phyloP scores from a whole-genome alignment of 1,284 basidiomycete genomes.

The Moesziomyces sp. region DNA sequence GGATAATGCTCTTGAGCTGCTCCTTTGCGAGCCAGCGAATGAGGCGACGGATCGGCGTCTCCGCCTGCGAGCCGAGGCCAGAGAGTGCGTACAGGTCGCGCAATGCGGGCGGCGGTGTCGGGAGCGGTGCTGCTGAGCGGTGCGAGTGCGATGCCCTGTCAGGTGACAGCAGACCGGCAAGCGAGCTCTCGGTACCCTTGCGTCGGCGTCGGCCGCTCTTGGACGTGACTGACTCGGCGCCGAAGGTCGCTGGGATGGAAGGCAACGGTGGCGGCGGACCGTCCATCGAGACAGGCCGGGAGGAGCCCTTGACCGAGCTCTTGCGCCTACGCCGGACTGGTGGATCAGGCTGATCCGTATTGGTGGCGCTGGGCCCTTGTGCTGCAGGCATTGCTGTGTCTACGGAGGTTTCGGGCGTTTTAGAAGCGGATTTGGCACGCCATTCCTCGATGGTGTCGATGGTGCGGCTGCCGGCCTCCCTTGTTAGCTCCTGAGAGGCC shows the following conservation, averaged over 20 bases:
- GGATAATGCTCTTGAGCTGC: slow-evolving; percentile 29
- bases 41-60: slow-evolving; percentile 54
- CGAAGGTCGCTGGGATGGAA: slow-evolving; percentile 12
- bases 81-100: slow-evolving; percentile 31
- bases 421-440: slow-evolving; percentile 26
- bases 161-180: slow-evolving; percentile 18
- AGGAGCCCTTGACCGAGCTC: slow-evolving; percentile 23
- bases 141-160: slow-evolving; percentile 10
- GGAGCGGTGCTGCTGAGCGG: slow-evolving; percentile 2
- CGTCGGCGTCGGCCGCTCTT: slow-evolving; percentile 20
- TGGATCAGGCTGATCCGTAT: slow-evolving; percentile 5
- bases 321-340: slow-evolving; percentile 25
- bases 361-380: not conserved
- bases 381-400: not conserved
- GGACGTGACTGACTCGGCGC: slow-evolving; percentile 27
- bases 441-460: slow-evolving; percentile 51
- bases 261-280: slow-evolving; percentile 24
- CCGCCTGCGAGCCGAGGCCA: slow-evolving; percentile 31
- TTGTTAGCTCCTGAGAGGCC: slow-evolving; percentile 36
- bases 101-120: slow-evolving; percentile 13
- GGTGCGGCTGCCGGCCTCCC: slow-evolving; percentile 30
- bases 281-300: slow-evolving; percentile 30
- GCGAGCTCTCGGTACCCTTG: slow-evolving; percentile 18
- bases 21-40: slow-evolving; percentile 58
- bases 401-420: not conserved